These are phyloP conservation scores for Chenopodium suecicum DNA, from an alignment of 148 eudicot species.

Conservation along the genomic window DNA sequence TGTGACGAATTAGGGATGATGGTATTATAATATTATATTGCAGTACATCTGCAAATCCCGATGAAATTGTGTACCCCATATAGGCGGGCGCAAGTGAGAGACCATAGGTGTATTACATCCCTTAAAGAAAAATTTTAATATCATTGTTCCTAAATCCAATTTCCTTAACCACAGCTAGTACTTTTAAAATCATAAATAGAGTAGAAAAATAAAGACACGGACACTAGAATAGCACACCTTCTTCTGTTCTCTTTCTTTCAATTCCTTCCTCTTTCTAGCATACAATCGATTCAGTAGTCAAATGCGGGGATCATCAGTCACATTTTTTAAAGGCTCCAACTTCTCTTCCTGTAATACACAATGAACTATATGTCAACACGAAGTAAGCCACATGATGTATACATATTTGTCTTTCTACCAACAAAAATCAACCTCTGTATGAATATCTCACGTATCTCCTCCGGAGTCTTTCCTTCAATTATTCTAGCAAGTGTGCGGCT, in stretches of 20 bases:
- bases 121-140: too few species aligned
- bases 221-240: slow-evolving; percentile 43
- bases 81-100: neutral
- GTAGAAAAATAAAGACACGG: neutral
- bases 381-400: neutral
- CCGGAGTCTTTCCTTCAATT: slow-evolving; percentile 78
- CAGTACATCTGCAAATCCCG: neutral
- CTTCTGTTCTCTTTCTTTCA: slow-evolving; percentile 57
- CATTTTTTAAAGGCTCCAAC: slow-evolving; percentile 76
- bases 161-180: neutral
- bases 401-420: slow-evolving; percentile 14
- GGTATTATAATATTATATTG: neutral
- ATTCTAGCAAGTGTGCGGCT: slow-evolving; percentile 78
- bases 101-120: too few species aligned
- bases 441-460: slow-evolving; percentile 75
- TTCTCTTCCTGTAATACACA: slow-evolving; percentile 68
- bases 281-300: slow-evolving; percentile 75
- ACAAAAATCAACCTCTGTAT: slow-evolving; percentile 55
- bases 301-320: slow-evolving; percentile 80
- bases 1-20: neutral
- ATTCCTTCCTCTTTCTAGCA: slow-evolving; percentile 84
- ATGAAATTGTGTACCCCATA: neutral
- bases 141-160: neutral
- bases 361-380: slow-evolving; percentile 17
- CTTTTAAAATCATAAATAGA: neutral